Evolutionary conservation across 257 asterid species (phyloP).

Genomic region (Penstemon eatonii): DNA sequence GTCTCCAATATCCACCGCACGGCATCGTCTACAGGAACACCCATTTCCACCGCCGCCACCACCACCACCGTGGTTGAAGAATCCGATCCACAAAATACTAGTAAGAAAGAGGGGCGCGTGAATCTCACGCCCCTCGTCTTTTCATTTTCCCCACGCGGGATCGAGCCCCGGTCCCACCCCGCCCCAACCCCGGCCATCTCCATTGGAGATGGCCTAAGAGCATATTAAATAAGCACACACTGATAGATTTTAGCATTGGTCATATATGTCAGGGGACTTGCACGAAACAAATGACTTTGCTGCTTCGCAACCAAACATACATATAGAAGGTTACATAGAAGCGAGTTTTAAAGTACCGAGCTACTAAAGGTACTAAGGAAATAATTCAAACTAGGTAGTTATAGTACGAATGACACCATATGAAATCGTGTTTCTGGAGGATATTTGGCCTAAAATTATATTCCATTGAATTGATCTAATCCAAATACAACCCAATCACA

Average conservation of each 20-base stretch:
- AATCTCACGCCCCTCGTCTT: no score
- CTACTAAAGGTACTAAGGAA: no score
- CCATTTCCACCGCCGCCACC: conserved; percentile 6
- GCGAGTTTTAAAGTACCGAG: no score
- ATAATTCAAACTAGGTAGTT: no score
- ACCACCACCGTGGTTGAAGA: conserved; percentile 28
- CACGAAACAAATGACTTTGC: background rate
- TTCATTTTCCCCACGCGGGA: no score
- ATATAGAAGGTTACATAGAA: no score
- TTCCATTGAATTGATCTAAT: conserved; percentile 1
- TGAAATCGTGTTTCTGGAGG: background rate
- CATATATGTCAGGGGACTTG: conserved; percentile 2
- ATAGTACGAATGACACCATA: background rate
- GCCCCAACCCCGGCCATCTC: no score
- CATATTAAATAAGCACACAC: conserved; percentile 9
- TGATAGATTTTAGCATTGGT: conserved; percentile 5
- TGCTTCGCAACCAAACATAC: background rate
- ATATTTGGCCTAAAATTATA: background rate
- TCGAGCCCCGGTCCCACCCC: no score
- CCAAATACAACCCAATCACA: background rate
- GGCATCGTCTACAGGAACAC: conserved; percentile 28
- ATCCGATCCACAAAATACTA: conserved; percentile 25
- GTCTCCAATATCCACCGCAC: conserved; percentile 49
- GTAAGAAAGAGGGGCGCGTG: no score
- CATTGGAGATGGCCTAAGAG: background rate